phyloP scores from a whole-genome alignment of 2,329 filamentous ascomycete genomes.

The Apiospora saccharicola region DNA sequence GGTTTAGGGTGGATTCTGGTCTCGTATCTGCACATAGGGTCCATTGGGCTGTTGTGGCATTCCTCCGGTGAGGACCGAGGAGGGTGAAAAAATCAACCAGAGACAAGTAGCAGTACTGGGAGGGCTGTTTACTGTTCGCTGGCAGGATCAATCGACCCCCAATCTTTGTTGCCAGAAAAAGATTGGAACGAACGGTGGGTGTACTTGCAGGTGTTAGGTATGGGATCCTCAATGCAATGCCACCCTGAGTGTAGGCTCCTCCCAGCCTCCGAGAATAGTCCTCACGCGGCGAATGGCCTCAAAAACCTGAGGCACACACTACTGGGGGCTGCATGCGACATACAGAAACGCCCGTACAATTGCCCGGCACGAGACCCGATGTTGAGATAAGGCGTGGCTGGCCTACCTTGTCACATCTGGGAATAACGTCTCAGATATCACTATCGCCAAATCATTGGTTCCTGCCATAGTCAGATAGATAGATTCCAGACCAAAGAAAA shows the following conservation, averaged over 20 bases:
- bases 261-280: not conserved
- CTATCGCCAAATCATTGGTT: not conserved
- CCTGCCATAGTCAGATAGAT: no score
- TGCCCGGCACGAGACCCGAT: not conserved
- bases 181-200: not conserved
- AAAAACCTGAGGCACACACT: not conserved
- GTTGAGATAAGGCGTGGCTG: not conserved
- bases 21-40: conserved; percentile 19
- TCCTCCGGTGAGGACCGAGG: not conserved
- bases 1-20: not conserved
- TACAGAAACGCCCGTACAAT: not conserved
- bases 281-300: not conserved
- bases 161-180: not conserved
- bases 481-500: not conserved
- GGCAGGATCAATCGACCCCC: not conserved
- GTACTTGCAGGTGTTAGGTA: not conserved
- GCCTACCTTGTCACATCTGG: not conserved
- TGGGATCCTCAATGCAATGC: not conserved
- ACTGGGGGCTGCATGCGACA: not conserved
- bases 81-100: no score
- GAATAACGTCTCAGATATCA: conserved; percentile 1
- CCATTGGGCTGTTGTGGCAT: not conserved
- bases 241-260: not conserved
- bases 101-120: not conserved
- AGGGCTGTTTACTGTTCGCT: not conserved